Percentiles rank a stretch among this genome's conserved stretches.
Conservation (phyloP, 2,329 filamentous ascomycete species). For the Alternaria brassicicola region DNA sequence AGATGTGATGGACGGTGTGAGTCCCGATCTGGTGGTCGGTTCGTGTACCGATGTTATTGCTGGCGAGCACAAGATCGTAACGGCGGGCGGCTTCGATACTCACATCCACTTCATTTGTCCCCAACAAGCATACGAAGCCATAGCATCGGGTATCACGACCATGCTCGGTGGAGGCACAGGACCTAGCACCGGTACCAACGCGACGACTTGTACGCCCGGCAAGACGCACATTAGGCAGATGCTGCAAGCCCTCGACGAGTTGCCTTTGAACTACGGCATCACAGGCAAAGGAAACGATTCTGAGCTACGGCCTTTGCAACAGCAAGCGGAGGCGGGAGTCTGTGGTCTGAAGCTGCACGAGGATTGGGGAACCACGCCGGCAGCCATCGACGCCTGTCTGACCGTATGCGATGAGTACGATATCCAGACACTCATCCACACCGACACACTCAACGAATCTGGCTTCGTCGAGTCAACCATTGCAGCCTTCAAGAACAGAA, state of each 20-base stretch:
- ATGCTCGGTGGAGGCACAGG: conserved; percentile 91
- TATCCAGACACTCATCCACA: conserved; percentile 92
- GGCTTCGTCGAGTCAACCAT: conserved; percentile 96
- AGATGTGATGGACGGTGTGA: conserved; percentile 93
- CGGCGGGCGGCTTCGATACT: conserved; percentile 85
- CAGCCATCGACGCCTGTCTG: conserved; percentile 84
- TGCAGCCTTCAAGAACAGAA: conserved; percentile 80
- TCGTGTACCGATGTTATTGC: conserved; percentile 91
- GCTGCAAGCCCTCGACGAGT: conserved; percentile 81
- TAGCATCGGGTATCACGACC: conserved; percentile 86
- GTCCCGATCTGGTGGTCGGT: conserved; percentile 78
- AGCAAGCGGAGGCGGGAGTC: conserved; percentile 82
- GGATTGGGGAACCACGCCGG: conserved; percentile 92
- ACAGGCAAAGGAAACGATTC: conserved; percentile 94
- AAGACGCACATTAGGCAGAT: conserved; percentile 83
- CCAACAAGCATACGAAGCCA: conserved; percentile 82
- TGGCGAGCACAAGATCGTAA: conserved; percentile 87
- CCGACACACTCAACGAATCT: conserved; percentile 93
- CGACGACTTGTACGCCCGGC: conserved; percentile 91
- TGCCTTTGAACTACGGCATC: conserved; percentile 88
- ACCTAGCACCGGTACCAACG: conserved; percentile 88
- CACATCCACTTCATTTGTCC: conserved; percentile 97
- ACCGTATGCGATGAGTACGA: conserved; percentile 87
- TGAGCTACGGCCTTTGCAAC: conserved; percentile 69
- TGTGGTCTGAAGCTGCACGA: conserved; percentile 94